Evolutionary conservation across 495 filamentous ascomycete species (phyloP).

Genomic region (Venustampulla echinocandica): DNA sequence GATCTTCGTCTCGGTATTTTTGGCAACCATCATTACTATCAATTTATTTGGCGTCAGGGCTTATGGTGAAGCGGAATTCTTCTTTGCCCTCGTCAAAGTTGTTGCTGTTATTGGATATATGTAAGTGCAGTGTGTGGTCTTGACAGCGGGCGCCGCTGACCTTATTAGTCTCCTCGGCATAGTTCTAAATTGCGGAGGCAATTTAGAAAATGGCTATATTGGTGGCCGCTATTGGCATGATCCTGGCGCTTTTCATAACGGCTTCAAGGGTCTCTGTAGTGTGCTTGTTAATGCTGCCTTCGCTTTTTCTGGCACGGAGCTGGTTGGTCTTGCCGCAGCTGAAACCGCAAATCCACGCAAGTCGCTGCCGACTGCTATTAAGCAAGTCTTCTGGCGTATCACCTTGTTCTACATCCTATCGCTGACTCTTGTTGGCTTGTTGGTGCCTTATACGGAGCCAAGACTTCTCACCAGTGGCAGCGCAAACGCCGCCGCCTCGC

Average conservation of each 20-base stretch:
- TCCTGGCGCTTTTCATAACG: slow-evolving; percentile 83
- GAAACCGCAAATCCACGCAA: slow-evolving; percentile 84
- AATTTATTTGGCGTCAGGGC: slow-evolving; percentile 82
- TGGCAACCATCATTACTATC: slow-evolving; percentile 62
- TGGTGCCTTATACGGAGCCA: slow-evolving; percentile 60
- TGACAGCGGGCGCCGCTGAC: neutral
- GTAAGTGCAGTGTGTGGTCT: slow-evolving; percentile 38
- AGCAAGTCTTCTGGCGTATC: slow-evolving; percentile 96
- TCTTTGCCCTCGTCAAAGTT: slow-evolving; percentile 81
- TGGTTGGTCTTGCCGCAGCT: slow-evolving; percentile 86
- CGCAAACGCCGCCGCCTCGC: slow-evolving; percentile 66
- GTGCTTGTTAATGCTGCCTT: slow-evolving; percentile 93
- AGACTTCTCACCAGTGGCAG: slow-evolving; percentile 48
- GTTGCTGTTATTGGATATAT: slow-evolving; percentile 82
- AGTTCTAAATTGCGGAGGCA: slow-evolving; percentile 72
- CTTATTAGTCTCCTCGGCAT: slow-evolving; percentile 55
- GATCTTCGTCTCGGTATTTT: slow-evolving; percentile 81
- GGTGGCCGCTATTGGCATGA: slow-evolving; percentile 75
- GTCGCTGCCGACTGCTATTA: slow-evolving; percentile 75
- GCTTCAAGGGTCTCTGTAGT: slow-evolving; percentile 90
- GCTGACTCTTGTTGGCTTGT: slow-evolving; percentile 61
- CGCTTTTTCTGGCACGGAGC: slow-evolving; percentile 83
- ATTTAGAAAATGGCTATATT: slow-evolving; percentile 59
- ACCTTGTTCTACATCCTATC: slow-evolving; percentile 77
- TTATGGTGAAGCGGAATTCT: slow-evolving; percentile 87